Conservation (phyloP, 305 asterid species). For the Fraxinus albicans region DNA sequence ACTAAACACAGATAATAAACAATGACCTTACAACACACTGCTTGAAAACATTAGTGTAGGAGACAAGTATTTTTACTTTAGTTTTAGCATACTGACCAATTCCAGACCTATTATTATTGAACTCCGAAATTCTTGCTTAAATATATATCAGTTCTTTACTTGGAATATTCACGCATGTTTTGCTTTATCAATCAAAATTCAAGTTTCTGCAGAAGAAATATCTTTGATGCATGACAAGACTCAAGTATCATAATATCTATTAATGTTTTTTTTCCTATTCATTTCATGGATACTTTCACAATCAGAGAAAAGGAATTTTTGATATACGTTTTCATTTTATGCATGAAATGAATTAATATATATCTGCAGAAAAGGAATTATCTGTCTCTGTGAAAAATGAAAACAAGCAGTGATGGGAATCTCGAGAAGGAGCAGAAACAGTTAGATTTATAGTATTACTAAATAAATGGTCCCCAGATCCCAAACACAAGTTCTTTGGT, state of each 20-base stretch:
- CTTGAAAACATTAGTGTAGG: neutral
- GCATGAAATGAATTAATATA: neutral
- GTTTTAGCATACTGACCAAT: too few relatives aligned
- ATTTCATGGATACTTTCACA: neutral
- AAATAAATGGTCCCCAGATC: slow-evolving; percentile 59
- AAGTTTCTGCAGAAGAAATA: too few relatives aligned
- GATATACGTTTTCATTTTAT: neutral
- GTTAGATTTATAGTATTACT: slow-evolving; percentile 36
- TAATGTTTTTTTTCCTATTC: neutral
- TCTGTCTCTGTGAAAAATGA: slow-evolving; percentile 7
- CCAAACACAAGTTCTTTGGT: slow-evolving; percentile 37
- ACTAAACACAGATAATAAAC: neutral
- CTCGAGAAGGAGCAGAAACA: slow-evolving; percentile 32
- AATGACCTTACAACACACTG: neutral
- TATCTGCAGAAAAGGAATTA: neutral
- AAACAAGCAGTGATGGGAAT: slow-evolving; percentile 35
- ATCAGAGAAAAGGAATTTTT: neutral
- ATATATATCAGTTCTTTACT: too few relatives aligned
- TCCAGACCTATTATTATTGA: too few relatives aligned
- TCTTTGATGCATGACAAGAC: too few relatives aligned
- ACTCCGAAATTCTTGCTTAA: too few relatives aligned
- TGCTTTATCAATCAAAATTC: too few relatives aligned
- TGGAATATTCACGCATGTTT: too few relatives aligned
- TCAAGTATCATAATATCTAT: neutral
- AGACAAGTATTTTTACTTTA: neutral